These are phyloP conservation scores for Cladosporium halotolerans DNA, from an alignment of 2,329 filamentous ascomycete genomes.

Conservation along the genomic window DNA sequence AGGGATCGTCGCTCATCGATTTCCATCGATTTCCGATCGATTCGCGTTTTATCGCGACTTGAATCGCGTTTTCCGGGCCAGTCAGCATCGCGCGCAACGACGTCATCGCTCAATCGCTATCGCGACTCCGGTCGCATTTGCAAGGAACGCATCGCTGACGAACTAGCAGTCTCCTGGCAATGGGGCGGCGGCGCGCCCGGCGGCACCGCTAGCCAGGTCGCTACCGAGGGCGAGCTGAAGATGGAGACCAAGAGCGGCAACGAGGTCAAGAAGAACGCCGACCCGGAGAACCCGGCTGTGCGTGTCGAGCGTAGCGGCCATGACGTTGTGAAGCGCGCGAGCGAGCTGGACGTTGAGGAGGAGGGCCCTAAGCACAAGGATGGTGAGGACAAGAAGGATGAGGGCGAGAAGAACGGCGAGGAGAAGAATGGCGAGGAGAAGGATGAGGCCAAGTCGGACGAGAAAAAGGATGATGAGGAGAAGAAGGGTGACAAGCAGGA, in stretches of 20 bases:
- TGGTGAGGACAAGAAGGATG: slow-evolving; percentile 19
- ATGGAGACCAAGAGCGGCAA: slow-evolving; percentile 58
- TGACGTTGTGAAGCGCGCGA: slow-evolving; percentile 59
- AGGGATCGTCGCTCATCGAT: too few relatives aligned
- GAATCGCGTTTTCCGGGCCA: too few relatives aligned
- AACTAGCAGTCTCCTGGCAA: slow-evolving; percentile 53
- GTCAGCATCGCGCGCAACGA: background rate
- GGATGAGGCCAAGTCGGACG: slow-evolving; percentile 16
- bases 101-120: background rate
- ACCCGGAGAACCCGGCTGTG: slow-evolving; percentile 55
- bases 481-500: slow-evolving; percentile 16
- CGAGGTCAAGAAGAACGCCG: slow-evolving; percentile 57
- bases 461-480: slow-evolving; percentile 12
- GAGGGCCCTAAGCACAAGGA: slow-evolving; percentile 38
- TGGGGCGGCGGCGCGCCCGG: slow-evolving; percentile 51
- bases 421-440: slow-evolving; percentile 20
- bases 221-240: slow-evolving; percentile 53
- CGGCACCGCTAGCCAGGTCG: slow-evolving; percentile 52
- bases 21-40: too few relatives aligned
- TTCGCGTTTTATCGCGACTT: too few relatives aligned
- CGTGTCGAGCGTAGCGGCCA: slow-evolving; percentile 54
- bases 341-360: slow-evolving; percentile 53
- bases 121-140: too few relatives aligned
- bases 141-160: background rate
- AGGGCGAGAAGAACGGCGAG: slow-evolving; percentile 12